phyloP scores from a whole-genome alignment of 371 early-diverging fungal genomes.

The Mortierella sp. region DNA sequence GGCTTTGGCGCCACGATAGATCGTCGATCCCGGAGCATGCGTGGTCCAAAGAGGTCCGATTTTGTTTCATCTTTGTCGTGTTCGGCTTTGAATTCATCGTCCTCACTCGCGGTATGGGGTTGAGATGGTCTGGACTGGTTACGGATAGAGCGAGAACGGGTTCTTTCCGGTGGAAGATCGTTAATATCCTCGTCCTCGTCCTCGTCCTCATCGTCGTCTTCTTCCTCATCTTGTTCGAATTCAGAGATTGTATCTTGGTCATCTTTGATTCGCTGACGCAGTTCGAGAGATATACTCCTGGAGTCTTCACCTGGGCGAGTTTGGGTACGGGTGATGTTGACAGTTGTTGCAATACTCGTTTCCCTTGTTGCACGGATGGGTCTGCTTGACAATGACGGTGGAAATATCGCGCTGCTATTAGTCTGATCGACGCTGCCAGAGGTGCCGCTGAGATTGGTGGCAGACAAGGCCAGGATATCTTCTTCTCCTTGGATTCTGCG shows the following conservation, averaged over 20 bases:
- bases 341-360: background rate
- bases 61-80: slow-evolving; percentile 8
- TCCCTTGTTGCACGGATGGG: background rate
- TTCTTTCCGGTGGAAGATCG: background rate
- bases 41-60: slow-evolving; percentile 7
- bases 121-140: slow-evolving; percentile 4
- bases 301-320: slow-evolving; percentile 1
- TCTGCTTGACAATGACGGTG: background rate
- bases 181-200: slow-evolving; percentile 3
- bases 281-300: background rate
- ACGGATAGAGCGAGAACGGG: background rate
- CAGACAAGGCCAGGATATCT: background rate
- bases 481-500: slow-evolving; percentile 32
- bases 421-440: background rate
- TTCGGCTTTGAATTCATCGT: slow-evolving; percentile 18
- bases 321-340: background rate
- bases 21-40: slow-evolving; percentile 43
- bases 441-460: background rate
- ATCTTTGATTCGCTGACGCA: slow-evolving; percentile 32
- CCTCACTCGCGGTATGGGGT: slow-evolving; percentile 11
- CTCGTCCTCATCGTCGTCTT: slow-evolving; percentile 6
- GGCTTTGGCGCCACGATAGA: slow-evolving; percentile 46
- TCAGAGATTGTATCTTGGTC: slow-evolving; percentile 23
- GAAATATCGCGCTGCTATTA: background rate
- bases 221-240: slow-evolving; percentile 20